phyloP scores from a whole-genome alignment of 2,329 filamentous ascomycete species.

The Aspergillus sp. region DNA sequence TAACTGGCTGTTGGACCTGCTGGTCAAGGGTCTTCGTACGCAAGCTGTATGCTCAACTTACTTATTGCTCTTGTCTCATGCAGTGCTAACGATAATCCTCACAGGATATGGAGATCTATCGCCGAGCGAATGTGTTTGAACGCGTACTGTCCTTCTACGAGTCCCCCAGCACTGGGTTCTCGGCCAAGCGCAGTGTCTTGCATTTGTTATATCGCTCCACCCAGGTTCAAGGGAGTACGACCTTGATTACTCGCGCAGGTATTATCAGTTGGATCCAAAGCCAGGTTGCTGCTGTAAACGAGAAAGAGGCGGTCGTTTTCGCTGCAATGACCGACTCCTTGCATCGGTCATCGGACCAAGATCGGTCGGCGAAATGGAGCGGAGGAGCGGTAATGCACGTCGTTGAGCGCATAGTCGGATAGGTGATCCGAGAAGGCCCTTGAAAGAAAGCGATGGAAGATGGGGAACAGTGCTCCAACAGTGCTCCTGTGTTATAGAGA shows the following conservation, averaged over 20 bases:
- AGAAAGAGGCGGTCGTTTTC: slow-evolving; percentile 38
- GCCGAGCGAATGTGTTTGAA: slow-evolving; percentile 67
- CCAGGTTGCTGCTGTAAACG: slow-evolving; percentile 53
- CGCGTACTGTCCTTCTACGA: slow-evolving; percentile 67
- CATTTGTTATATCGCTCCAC: slow-evolving; percentile 64
- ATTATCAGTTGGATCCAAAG: slow-evolving; percentile 71
- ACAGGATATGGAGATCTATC: slow-evolving; percentile 49
- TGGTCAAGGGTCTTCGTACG: slow-evolving; percentile 63
- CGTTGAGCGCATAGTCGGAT: slow-evolving; percentile 24
- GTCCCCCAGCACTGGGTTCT: slow-evolving; percentile 61
- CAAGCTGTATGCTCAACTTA: slow-evolving; percentile 45
- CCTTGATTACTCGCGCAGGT: slow-evolving; percentile 74
- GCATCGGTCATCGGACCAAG: slow-evolving; percentile 64
- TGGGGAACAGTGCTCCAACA: too few species aligned
- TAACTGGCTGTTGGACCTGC: slow-evolving; percentile 69
- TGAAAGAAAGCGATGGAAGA: too few species aligned
- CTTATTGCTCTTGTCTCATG: neutral
- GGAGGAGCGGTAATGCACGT: slow-evolving; percentile 43
- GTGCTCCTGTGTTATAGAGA: too few species aligned
- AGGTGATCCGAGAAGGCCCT: neutral
- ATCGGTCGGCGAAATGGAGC: slow-evolving; percentile 67
- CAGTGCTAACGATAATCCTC: slow-evolving; percentile 10
- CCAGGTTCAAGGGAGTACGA: slow-evolving; percentile 70
- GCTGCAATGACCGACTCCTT: slow-evolving; percentile 59
- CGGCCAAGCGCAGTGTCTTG: slow-evolving; percentile 62